A percentile compares a stretch with the other conserved stretches of the same genome.
phyloP scores from a whole-genome alignment of 2,329 filamentous ascomycete genomes.

The Dactylellina sp. region DNA sequence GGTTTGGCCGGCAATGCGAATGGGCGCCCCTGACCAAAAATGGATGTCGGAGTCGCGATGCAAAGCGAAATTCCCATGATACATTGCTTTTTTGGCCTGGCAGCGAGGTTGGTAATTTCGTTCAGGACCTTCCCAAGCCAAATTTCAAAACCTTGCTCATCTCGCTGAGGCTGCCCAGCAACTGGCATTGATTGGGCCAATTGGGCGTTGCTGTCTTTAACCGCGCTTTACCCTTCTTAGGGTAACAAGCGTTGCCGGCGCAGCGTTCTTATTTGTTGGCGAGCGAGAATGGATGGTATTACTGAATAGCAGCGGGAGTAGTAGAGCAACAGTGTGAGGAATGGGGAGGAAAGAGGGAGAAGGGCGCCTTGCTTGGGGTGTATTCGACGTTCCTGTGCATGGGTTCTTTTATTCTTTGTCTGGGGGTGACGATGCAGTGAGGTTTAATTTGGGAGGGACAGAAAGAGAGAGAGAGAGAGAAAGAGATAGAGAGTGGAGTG shows the following conservation, averaged over 20 bases:
- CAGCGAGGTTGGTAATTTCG: slow-evolving; percentile 45
- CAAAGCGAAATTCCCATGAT: slow-evolving; percentile 15
- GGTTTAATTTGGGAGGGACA: slow-evolving; percentile 9
- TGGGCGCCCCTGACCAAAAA: slow-evolving; percentile 48
- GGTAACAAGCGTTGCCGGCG: slow-evolving; percentile 20
- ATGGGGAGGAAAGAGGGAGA: slow-evolving; percentile 6
- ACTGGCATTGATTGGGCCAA: slow-evolving; percentile 35
- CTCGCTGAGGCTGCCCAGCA: slow-evolving; percentile 50
- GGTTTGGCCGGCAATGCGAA: not conserved
- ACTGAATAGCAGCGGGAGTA: too few relatives aligned
- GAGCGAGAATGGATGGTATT: too few relatives aligned
- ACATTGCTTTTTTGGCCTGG: slow-evolving; percentile 30
- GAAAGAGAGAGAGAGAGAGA: not conserved
- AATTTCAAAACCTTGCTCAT: slow-evolving; percentile 57
- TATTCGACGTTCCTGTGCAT: too few relatives aligned
- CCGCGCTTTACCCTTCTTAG: slow-evolving; percentile 40
- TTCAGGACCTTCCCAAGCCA: slow-evolving; percentile 57
- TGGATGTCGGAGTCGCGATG: slow-evolving; percentile 42
- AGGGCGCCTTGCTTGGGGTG: slow-evolving; percentile 36
- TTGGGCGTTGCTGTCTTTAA: slow-evolving; percentile 20
- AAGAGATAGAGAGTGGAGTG: not conserved
- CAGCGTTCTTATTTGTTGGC: slow-evolving; percentile 9
- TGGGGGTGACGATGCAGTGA: not conserved
- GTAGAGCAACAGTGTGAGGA: too few relatives aligned
- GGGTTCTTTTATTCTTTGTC: not conserved